These are phyloP conservation scores for Erysimum cheiri DNA, from an alignment of 441 rosid species.

Conservation along the genomic window DNA sequence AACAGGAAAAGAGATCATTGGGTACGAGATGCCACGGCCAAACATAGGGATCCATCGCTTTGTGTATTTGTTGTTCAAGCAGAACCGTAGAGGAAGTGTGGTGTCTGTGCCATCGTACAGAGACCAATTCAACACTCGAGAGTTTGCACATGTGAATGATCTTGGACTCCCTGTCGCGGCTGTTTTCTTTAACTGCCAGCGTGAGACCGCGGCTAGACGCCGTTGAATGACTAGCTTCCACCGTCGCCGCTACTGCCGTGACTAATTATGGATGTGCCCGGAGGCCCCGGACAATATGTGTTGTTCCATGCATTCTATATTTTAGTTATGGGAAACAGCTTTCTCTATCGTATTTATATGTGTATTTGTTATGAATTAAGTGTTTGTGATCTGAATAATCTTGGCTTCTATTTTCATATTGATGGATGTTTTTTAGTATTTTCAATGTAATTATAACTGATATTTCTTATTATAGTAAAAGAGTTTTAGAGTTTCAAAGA, in stretches of 20 bases:
- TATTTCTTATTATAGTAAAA: not conserved
- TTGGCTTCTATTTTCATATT: constrained; percentile 12
- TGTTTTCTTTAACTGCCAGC: constrained; percentile 85
- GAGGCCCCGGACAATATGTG: not conserved
- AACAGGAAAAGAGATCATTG: constrained; percentile 73
- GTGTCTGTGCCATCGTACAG: constrained; percentile 55
- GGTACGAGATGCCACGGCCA: constrained; percentile 88
- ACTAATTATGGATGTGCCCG: not conserved
- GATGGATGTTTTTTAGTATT: not conserved
- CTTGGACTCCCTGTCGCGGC: constrained; percentile 91
- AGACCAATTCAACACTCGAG: constrained; percentile 70
- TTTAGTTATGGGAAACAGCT: constrained; percentile 13
- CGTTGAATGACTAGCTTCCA: constrained; percentile 48
- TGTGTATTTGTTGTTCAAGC: constrained; percentile 81
- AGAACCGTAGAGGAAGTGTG: constrained; percentile 66
- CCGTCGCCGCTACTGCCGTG: not conserved
- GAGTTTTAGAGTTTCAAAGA: too few relatives aligned
- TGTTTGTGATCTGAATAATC: constrained; percentile 38
- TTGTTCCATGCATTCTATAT: constrained; percentile 33
- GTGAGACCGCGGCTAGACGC: constrained; percentile 94
- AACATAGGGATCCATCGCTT: constrained; percentile 94
- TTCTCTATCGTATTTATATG: constrained; percentile 24
- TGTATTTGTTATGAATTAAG: constrained; percentile 30
- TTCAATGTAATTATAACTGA: constrained; percentile 9
- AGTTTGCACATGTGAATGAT: constrained; percentile 74